Base-by-base conservation (phyloP, 305 asterid genomes). In the Fraxinus xanthoxyloides region DNA sequence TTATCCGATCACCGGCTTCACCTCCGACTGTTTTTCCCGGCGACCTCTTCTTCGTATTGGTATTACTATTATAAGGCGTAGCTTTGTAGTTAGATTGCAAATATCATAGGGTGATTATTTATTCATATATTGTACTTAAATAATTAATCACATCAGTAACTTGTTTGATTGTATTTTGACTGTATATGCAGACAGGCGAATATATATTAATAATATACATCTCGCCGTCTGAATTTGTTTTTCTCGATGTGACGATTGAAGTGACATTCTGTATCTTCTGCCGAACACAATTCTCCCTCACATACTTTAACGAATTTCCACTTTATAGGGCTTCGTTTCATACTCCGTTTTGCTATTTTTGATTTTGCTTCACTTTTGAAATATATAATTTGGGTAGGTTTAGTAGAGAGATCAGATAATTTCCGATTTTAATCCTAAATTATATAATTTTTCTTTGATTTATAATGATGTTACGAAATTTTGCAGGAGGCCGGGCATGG, bases 401-500 rank as follows among this genome's bases (percentile, higher is more conserved):
- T n/a, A 21, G 21, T n/a, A n/a, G 63, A 54, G 24, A n/a, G 63
- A 51, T n/a, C 43, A 36, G 43, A 36, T 36, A 54, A 54, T 54
- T 54, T 54, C 24, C 19, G 8, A 54, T 54, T 54, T 54, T 5
- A 17, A 48, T 48, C 21, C 19, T 48, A 15, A 48, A 48, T 48
- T 48, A 48, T 48, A 15, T 17, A 54, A 17, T 17, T 51, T 51
- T 17, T 36, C 63, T n/a, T n/a, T 54, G 63, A 54, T 54, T 54
- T 54, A 54, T n/a, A 54, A 1, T 17, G 63, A n/a, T n/a, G 4
- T 54, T 5, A n/a, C n/a, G 24, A 54, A 54, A 54, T 54, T 54
- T 77, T 75, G 70, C 63, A 79, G 85, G 81, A 23, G 31, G n/a
- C 30, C n/a, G 1, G 31, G 7, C 9, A 91, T 91, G 94, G 92